phyloP scores from a whole-genome alignment of 768 basidiomycete genomes.

The Mrakia hoshinonis region DNA sequence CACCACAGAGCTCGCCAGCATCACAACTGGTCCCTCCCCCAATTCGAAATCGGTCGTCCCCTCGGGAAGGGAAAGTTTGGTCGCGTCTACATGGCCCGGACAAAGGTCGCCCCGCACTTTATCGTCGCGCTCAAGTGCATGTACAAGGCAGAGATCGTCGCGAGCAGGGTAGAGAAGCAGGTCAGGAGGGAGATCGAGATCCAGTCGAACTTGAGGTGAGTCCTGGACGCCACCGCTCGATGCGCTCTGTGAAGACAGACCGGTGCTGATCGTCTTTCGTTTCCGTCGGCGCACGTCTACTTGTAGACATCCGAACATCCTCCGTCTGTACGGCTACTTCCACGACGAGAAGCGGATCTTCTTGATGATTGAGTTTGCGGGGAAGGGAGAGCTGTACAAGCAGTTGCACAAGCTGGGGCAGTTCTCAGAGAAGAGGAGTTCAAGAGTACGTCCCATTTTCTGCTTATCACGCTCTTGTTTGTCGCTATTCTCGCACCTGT shows the following conservation, averaged over 20 bases:
- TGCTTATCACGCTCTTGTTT: background rate
- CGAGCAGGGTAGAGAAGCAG: constrained; percentile 88
- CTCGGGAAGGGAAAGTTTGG: constrained; percentile 99
- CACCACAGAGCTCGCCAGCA: background rate
- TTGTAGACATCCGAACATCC: constrained; percentile 75
- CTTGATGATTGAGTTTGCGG: constrained; percentile 95
- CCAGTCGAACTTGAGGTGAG: constrained; percentile 71
- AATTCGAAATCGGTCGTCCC: constrained; percentile 89
- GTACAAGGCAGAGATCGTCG: constrained; percentile 91
- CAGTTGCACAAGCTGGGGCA: constrained; percentile 76
- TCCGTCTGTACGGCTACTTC: constrained; percentile 93
- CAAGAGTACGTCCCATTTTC: constrained; percentile 43
- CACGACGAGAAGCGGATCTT: constrained; percentile 97
- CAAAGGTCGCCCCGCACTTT: constrained; percentile 75
- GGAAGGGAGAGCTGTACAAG: constrained; percentile 93
- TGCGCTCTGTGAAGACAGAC: constrained; percentile 65
- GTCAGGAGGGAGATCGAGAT: constrained; percentile 97
- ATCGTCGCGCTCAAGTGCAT: constrained; percentile 94
- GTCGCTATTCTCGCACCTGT: background rate
- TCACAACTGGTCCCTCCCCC: constrained; percentile 66
- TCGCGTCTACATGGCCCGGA: constrained; percentile 95
- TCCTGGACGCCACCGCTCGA: constrained; percentile 49
- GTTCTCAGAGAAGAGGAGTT: constrained; percentile 80
- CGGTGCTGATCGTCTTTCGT: background rate
- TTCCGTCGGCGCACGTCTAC: background rate